These are phyloP conservation scores for Suhomyces sp. DNA, from an alignment of 805 yeast species.

Conservation along the genomic window DNA sequence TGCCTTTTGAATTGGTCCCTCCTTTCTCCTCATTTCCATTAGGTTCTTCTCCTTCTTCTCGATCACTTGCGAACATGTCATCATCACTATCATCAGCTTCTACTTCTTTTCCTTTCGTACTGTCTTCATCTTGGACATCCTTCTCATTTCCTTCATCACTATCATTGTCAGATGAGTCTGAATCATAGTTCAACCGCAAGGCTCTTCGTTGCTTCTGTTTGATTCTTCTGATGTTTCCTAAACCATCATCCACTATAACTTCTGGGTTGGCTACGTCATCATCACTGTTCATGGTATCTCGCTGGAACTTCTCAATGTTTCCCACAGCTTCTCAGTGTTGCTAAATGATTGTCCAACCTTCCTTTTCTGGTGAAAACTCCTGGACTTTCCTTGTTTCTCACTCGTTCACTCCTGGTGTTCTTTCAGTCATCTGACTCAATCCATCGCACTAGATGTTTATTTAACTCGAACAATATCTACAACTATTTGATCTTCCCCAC, in stretches of 20 bases:
- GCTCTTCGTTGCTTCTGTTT: constrained; percentile 17
- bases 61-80: constrained; percentile 45
- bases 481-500: no score
- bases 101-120: constrained; percentile 6
- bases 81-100: constrained; percentile 26
- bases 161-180: constrained; percentile 24
- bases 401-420: no score
- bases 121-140: constrained; percentile 5
- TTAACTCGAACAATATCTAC: no score
- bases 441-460: no score
- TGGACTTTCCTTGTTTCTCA: no score
- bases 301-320: constrained; percentile 21
- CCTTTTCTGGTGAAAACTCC: no score
- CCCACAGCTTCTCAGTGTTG: background rate
- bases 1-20: constrained; percentile 5
- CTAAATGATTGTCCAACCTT: no score
- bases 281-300: constrained; percentile 2
- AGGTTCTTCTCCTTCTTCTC: constrained; percentile 10
- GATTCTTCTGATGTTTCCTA: constrained; percentile 11
- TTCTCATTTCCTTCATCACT: background rate
- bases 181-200: constrained; percentile 21
- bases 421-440: no score
- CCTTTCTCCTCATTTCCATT: constrained; percentile 15
- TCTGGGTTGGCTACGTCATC: constrained; percentile 4
- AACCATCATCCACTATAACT: constrained; percentile 9